Percentiles rank a stretch among this genome's conserved stretches.
Evolutionary conservation across 352 stramenopile genomes (phyloP).

Genomic region (Pelagophyceae sp.): DNA sequence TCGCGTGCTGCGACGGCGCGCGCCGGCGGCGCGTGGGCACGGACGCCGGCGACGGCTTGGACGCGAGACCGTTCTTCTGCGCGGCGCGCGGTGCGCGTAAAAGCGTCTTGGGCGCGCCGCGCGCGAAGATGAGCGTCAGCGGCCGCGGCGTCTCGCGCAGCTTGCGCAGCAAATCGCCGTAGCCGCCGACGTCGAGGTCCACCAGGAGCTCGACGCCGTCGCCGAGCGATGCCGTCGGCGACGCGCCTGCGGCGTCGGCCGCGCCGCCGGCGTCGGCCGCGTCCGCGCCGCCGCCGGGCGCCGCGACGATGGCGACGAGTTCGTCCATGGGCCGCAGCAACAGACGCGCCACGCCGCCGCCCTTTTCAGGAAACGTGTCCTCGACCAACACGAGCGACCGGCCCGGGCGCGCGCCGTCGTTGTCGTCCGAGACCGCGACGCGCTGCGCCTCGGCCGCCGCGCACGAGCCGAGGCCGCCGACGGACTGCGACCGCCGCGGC

Average conservation of each 20-base stretch:
- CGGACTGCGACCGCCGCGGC: not conserved
- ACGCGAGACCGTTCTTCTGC: too few species aligned
- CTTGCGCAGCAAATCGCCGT: not conserved
- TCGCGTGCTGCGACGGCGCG: too few species aligned
- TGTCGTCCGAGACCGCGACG: not conserved
- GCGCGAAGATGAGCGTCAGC: constrained; percentile 2
- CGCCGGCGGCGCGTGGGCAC: too few species aligned
- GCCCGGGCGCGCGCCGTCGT: not conserved
- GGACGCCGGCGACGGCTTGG: too few species aligned
- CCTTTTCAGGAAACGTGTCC: not conserved
- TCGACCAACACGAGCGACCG: not conserved
- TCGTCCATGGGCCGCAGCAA: constrained; percentile 8
- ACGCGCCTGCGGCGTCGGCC: not conserved
- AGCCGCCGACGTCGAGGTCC: not conserved
- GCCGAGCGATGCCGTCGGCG: not conserved
- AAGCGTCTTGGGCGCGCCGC: not conserved
- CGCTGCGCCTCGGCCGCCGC: not conserved
- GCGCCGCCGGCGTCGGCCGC: not conserved
- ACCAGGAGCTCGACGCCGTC: not conserved
- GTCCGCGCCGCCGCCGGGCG: not conserved
- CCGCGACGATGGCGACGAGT: not conserved
- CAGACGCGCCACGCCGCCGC: not conserved
- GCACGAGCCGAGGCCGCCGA: not conserved
- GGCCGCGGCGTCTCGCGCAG: not conserved
- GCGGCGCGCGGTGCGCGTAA: too few species aligned